These are phyloP conservation scores for Dujonia santamariae DNA, from an alignment of 1,139 yeast genomes.

Conservation along the genomic window DNA sequence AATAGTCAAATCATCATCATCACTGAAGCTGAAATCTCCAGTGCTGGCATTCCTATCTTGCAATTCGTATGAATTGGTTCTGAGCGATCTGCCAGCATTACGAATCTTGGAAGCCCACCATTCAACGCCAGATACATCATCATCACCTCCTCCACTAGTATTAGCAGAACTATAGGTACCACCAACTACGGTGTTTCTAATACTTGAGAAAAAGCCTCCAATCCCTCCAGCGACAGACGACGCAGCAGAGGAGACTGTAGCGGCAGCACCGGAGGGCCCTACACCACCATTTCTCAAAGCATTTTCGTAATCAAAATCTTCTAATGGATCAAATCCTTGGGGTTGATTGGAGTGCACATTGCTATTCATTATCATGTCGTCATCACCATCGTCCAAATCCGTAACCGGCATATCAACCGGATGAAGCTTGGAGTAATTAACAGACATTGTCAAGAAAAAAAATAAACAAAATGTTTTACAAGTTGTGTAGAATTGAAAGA, in stretches of 20 bases:
- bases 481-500: too few species aligned
- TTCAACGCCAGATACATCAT: conserved; percentile 5
- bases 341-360: conserved; percentile 9
- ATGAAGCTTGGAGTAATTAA: conserved; percentile 21
- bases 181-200: conserved; percentile 9
- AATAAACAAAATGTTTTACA: too few species aligned
- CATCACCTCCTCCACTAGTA: background rate
- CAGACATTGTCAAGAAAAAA: too few species aligned
- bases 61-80: conserved; percentile 15
- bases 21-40: conserved; percentile 14
- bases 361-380: conserved; percentile 35
- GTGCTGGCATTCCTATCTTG: conserved; percentile 16
- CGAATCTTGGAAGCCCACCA: conserved; percentile 4
- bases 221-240: background rate
- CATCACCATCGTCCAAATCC: conserved; percentile 53
- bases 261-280: background rate
- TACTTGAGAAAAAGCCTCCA: conserved; percentile 1
- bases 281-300: background rate
- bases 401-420: conserved; percentile 57
- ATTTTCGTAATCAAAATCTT: conserved; percentile 22
- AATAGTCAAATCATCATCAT: background rate
- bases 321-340: conserved; percentile 13
- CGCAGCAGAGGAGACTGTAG: too few species aligned
- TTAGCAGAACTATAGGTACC: background rate
- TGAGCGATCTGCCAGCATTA: conserved; percentile 11